These are phyloP conservation scores for Porodaedalea pini DNA, from an alignment of 1,284 basidiomycete genomes.

Conservation along the genomic window DNA sequence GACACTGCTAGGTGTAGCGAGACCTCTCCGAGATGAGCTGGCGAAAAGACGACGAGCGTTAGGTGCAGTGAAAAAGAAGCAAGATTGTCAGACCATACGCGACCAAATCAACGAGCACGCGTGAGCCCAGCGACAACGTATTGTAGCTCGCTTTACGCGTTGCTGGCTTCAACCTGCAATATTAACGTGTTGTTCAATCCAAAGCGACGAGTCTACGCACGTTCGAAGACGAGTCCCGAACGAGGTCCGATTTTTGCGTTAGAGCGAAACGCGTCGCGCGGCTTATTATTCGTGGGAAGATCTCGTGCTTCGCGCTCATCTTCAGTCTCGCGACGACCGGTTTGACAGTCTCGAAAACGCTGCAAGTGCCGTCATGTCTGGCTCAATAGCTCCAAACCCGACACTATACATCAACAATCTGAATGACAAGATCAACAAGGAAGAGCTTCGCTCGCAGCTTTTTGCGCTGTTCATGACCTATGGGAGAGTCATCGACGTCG, in stretches of 20 bases:
- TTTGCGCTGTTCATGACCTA: conserved; percentile 91
- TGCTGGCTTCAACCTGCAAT: not conserved
- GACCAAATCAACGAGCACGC: not conserved
- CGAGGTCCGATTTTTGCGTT: not conserved
- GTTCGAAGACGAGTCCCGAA: not conserved
- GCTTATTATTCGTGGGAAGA: conserved; percentile 3
- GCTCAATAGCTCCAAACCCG: conserved; percentile 64
- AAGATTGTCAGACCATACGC: conserved; percentile 12
- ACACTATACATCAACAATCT: conserved; percentile 95
- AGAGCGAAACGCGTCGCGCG: not conserved
- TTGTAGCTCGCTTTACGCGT: not conserved
- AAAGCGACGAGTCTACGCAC: conserved; percentile 1
- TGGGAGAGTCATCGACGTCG: conserved; percentile 90
- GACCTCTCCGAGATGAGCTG: conserved; percentile 1
- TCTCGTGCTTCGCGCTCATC: not conserved
- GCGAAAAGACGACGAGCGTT: not conserved
- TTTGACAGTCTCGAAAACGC: no score
- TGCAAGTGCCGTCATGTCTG: conserved; percentile 1
- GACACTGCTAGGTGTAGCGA: conserved; percentile 5
- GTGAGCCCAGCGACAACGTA: not conserved
- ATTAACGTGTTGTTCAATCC: not conserved
- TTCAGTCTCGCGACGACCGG: no score
- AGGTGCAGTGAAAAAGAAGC: conserved; percentile 6
- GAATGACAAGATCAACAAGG: conserved; percentile 92
- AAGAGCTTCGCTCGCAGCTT: conserved; percentile 82